Evolutionary conservation across 495 filamentous ascomycete species (phyloP), one percentile per base, ranked within the genome.

Genomic region (Hypoxylon lienhwacheense): DNA sequence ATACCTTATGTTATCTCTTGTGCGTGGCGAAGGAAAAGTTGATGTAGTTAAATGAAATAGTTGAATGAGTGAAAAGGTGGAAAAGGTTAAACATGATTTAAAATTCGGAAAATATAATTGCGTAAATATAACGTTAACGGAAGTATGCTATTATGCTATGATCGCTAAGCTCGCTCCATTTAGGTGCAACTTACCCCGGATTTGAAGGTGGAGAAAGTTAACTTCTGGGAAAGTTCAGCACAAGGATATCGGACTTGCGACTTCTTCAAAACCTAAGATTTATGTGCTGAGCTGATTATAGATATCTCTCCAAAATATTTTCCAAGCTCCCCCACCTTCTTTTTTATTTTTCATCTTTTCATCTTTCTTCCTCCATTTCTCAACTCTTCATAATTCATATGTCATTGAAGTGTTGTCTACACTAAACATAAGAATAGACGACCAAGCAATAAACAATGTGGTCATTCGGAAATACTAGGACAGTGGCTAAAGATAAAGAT

Each of bases 381-480:
- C 17, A 15, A 19, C 11, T 12, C 12, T 5, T 47, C 20, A n/a
- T 15, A 40, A 29, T 0, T 11, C 49, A 16, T 6, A 34, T 47
- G 2, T 39, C 2, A 35, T 17, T 21, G 20, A 17, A 10, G 7
- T 31, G 12, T 22, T 15, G 36, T 35, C 17, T 53, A 19, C 45
- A 1, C 34, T 15, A 32, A 26, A 35, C 26, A 49, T 7, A 33
- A 2, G 10, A 8, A 11, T n/a, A 3, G 28, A 24, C 5, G 12
- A 48, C 14, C 19, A 14, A 10, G 25, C 0, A 20, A 32, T 29
- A 28, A 11, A 33, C 55, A 51, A 63, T 67, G 65, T 67, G 65
- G 65, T 67, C 65, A 7, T 67, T 67, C 48, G 65, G 65, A 43
- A 67, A 62, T 19, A 67, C 65, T 3, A 67, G 65, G 65, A 67